phyloP scores from a whole-genome alignment of 2,329 filamentous ascomycete species.

The Stemphylium vesicarium region DNA sequence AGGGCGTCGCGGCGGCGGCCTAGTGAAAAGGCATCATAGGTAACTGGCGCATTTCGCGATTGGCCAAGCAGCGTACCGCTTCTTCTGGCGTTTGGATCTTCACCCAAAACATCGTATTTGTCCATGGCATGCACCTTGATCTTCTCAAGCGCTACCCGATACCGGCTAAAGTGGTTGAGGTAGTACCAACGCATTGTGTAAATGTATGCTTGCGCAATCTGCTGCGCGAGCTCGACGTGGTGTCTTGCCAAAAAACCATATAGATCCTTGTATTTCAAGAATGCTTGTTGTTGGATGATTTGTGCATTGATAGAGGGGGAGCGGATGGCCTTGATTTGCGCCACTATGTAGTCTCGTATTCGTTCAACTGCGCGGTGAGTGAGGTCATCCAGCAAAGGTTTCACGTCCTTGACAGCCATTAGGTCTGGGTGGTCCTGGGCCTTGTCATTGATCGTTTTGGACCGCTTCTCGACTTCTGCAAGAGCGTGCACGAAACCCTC shows the following conservation, averaged over 20 bases:
- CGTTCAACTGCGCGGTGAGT: slow-evolving; percentile 89
- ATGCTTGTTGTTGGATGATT: slow-evolving; percentile 91
- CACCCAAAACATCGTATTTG: slow-evolving; percentile 80
- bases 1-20: slow-evolving; percentile 86
- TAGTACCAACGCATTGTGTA: slow-evolving; percentile 99
- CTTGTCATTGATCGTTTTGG: slow-evolving; percentile 72
- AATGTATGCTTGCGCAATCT: slow-evolving; percentile 92
- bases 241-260: slow-evolving; percentile 84
- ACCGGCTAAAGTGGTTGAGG: slow-evolving; percentile 85
- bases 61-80: slow-evolving; percentile 49
- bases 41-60: slow-evolving; percentile 56
- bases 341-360: slow-evolving; percentile 91
- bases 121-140: slow-evolving; percentile 84
- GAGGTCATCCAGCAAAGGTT: slow-evolving; percentile 82
- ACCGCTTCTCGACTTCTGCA: slow-evolving; percentile 81
- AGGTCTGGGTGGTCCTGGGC: slow-evolving; percentile 63
- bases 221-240: slow-evolving; percentile 81
- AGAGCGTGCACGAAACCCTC: slow-evolving; percentile 85
- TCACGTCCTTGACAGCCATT: slow-evolving; percentile 82
- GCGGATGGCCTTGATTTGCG: slow-evolving; percentile 90
- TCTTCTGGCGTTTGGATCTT: slow-evolving; percentile 74
- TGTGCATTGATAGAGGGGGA: slow-evolving; percentile 98
- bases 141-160: slow-evolving; percentile 81
- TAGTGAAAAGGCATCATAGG: slow-evolving; percentile 87
- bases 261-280: slow-evolving; percentile 86